phyloP scores from a whole-genome alignment of 1,284 basidiomycete genomes.

The Neonothopanus nambi region DNA sequence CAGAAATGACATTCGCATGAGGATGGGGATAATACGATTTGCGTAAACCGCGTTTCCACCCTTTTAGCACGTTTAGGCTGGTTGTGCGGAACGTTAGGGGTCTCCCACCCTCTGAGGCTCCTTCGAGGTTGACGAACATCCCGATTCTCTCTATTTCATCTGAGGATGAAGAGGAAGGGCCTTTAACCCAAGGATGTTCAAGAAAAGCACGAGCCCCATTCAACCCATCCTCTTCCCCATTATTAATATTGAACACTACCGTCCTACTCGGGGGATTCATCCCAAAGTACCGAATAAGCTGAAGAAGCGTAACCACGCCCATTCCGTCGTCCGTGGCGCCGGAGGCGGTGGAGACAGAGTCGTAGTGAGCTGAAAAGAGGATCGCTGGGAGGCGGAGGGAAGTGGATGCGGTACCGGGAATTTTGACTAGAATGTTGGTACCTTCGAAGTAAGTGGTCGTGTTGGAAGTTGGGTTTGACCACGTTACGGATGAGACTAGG shows the following conservation, averaged over 20 bases:
- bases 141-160: too few species aligned
- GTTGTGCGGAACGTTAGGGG: slow-evolving; percentile 71
- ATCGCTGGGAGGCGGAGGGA: slow-evolving; percentile 41
- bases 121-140: slow-evolving; percentile 84
- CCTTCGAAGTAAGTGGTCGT: slow-evolving; percentile 66
- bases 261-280: slow-evolving; percentile 54
- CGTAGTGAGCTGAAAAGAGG: slow-evolving; percentile 79
- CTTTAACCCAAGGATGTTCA: slow-evolving; percentile 61
- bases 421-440: slow-evolving; percentile 68
- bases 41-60: slow-evolving; percentile 53
- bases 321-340: slow-evolving; percentile 80
- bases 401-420: slow-evolving; percentile 55
- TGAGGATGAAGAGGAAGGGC: slow-evolving; percentile 26
- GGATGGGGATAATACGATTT: too few species aligned
- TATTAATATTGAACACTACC: slow-evolving; percentile 79
- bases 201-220: slow-evolving; percentile 62
- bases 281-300: slow-evolving; percentile 63
- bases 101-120: slow-evolving; percentile 73
- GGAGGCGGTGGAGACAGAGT: slow-evolving; percentile 74
- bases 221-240: slow-evolving; percentile 77
- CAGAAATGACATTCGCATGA: slow-evolving; percentile 65
- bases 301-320: slow-evolving; percentile 65
- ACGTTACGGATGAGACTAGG: slow-evolving; percentile 55
- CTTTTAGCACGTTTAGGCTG: slow-evolving; percentile 48
- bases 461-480: too few species aligned